These are phyloP conservation scores for Lyophyllum semitale DNA, from an alignment of 768 basidiomycete genomes.

Conservation along the genomic window DNA sequence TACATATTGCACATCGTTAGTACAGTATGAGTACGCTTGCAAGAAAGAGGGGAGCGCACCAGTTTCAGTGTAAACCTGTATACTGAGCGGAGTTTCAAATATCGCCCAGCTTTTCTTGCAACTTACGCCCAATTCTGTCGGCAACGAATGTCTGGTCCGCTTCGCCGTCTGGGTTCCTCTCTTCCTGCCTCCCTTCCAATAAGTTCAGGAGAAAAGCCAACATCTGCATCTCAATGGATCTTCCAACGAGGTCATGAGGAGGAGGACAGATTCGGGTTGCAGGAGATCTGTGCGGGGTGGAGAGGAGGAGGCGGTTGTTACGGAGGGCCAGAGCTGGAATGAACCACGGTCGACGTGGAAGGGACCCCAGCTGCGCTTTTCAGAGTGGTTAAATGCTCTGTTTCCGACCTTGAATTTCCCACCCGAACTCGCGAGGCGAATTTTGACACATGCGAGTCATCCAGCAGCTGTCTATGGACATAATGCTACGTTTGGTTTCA, in stretches of 20 bases:
- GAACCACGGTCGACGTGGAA: constrained; percentile 17
- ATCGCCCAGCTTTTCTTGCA: no score
- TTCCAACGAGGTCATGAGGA: constrained; percentile 7
- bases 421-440: constrained; percentile 66
- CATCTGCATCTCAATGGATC: constrained; percentile 16
- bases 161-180: constrained; percentile 27
- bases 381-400: constrained; percentile 60
- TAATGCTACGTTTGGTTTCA: constrained; percentile 71
- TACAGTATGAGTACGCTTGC: no score
- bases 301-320: constrained; percentile 1
- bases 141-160: no score
- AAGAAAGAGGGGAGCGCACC: no score
- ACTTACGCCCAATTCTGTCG: no score
- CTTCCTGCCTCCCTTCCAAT: constrained; percentile 15
- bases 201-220: constrained; percentile 10
- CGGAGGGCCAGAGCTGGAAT: constrained; percentile 11
- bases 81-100: no score
- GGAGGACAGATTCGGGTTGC: constrained; percentile 1
- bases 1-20: no score
- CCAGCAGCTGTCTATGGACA: constrained; percentile 66
- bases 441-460: constrained; percentile 81
- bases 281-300: background rate
- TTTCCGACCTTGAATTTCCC: constrained; percentile 74
- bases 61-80: no score
- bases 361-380: constrained; percentile 29